These are phyloP conservation scores for Eucalyptus melliodora DNA, from an alignment of 345 rosid genomes.

Conservation along the genomic window DNA sequence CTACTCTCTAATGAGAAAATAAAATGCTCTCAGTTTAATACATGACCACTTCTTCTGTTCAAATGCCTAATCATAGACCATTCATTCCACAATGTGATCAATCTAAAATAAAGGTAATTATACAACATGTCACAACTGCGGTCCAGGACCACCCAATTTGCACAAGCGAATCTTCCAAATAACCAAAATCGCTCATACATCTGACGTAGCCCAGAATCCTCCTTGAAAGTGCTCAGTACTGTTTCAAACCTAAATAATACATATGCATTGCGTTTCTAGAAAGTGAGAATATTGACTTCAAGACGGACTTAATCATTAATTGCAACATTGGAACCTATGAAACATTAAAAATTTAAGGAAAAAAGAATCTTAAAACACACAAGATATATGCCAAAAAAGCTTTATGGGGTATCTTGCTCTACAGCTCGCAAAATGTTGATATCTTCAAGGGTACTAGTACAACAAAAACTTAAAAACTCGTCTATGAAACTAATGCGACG, in stretches of 20 bases:
- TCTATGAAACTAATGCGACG: not conserved
- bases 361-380: not conserved
- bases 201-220: not conserved
- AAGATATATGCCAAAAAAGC: not conserved
- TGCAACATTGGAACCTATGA: not conserved
- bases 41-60: not conserved
- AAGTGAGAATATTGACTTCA: not conserved
- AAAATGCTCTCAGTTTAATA: not conserved
- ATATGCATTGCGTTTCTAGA: not conserved
- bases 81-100: not conserved
- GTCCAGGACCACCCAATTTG: not conserved
- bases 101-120: not conserved
- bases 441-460: not conserved
- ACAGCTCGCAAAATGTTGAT: not conserved
- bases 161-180: not conserved
- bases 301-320: not conserved
- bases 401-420: not conserved
- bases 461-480: not conserved
- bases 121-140: not conserved
- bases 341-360: not conserved
- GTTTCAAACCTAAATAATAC: not conserved
- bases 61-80: not conserved
- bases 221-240: not conserved
- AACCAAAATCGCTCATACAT: not conserved
- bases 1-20: not conserved